Evolutionary conservation across 306 rosid genomes (phyloP).

Genomic region (Glycine soja): DNA sequence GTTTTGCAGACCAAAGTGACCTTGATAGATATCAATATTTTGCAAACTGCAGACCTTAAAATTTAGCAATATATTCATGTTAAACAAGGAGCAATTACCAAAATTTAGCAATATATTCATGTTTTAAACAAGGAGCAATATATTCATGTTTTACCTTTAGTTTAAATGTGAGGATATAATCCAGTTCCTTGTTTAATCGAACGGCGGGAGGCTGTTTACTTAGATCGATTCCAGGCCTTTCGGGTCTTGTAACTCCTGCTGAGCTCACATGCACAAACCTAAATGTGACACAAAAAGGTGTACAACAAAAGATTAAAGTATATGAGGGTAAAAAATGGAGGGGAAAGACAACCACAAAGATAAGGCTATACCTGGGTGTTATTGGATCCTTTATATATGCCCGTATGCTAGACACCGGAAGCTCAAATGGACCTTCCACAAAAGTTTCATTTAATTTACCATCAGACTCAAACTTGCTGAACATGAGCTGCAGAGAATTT

Average conservation of each 20-base stretch:
- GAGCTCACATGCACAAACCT: constrained; percentile 93
- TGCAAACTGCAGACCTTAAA: constrained; percentile 19
- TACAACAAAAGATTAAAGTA: constrained; percentile 28
- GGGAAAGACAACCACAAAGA: constrained; percentile 22
- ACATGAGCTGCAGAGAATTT: constrained; percentile 83
- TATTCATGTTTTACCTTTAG: constrained; percentile 68
- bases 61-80: background rate
- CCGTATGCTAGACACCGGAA: constrained; percentile 78
- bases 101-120: too few species aligned
- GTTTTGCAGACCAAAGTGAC: constrained; percentile 25
- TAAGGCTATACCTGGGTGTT: constrained; percentile 69
- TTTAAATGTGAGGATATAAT: constrained; percentile 80
- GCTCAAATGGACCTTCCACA: constrained; percentile 83
- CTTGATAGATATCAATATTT: background rate
- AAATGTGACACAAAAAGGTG: constrained; percentile 42
- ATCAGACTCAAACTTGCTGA: constrained; percentile 95
- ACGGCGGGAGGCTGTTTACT: constrained; percentile 97
- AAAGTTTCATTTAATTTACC: constrained; percentile 88
- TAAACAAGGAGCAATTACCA: constrained; percentile 39
- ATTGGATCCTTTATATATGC: constrained; percentile 82
- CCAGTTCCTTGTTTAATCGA: constrained; percentile 92
- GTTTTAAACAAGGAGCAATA: constrained; percentile 30
- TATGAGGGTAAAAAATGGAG: background rate
- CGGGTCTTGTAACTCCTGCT: constrained; percentile 97
- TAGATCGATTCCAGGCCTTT: constrained; percentile 92